Conservation (phyloP, 208 protist genomes). For the Acanthamoeba culbertsoni region DNA sequence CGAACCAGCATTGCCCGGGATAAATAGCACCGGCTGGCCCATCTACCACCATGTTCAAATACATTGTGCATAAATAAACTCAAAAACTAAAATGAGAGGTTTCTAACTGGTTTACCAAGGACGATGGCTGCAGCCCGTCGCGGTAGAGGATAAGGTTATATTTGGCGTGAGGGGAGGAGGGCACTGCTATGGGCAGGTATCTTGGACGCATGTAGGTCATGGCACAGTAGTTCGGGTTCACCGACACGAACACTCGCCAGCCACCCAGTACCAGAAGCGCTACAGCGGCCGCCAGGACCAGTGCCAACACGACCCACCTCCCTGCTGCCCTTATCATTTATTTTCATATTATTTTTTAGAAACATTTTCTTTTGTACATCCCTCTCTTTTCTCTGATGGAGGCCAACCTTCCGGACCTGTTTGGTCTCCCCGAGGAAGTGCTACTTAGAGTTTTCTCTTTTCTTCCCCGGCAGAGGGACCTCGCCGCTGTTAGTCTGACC, state of each 20-base stretch:
- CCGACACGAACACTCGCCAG: background rate
- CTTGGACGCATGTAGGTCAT: constrained; percentile 21
- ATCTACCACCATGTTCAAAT: background rate
- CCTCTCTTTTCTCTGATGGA: background rate
- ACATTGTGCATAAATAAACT: background rate
- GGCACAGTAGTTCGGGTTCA: constrained; percentile 32
- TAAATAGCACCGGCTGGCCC: constrained; percentile 54
- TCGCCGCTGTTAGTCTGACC: background rate
- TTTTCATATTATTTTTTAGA: background rate
- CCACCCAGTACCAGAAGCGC: background rate
- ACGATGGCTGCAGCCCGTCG: background rate
- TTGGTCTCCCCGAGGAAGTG: background rate
- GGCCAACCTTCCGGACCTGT: background rate
- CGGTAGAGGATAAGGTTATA: background rate
- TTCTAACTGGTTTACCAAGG: background rate
- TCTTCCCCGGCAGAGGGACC: background rate
- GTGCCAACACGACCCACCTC: background rate
- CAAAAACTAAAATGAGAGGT: background rate
- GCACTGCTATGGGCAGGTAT: background rate
- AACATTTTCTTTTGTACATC: background rate
- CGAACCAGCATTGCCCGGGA: constrained; percentile 47
- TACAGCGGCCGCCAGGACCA: background rate
- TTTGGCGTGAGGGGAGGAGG: background rate
- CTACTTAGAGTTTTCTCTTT: background rate
- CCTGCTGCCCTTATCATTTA: background rate